phyloP scores from a whole-genome alignment of 768 basidiomycete genomes.

The Xerocomellus dryophilus region DNA sequence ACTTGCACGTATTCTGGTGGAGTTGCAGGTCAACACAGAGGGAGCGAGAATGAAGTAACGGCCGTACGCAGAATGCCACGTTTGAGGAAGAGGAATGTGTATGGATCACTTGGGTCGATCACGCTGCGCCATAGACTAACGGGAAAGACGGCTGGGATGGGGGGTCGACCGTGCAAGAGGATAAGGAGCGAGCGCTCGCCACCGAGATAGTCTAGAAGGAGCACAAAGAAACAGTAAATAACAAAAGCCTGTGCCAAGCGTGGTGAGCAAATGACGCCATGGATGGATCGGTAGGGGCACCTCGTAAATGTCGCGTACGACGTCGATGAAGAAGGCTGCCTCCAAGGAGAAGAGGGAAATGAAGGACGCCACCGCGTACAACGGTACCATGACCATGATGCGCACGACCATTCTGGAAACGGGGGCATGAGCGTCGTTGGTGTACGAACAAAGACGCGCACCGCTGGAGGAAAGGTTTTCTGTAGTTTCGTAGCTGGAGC shows the following conservation, averaged over 20 bases:
- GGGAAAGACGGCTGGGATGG: constrained; percentile 85
- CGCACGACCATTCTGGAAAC: constrained; percentile 76
- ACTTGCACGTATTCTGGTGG: constrained; percentile 91
- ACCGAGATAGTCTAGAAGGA: constrained; percentile 81
- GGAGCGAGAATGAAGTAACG: constrained; percentile 9
- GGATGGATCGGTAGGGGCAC: constrained; percentile 41
- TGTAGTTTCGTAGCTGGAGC: constrained; percentile 82
- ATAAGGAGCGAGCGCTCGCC: constrained; percentile 94
- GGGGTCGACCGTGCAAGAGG: constrained; percentile 84
- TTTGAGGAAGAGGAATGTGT: constrained; percentile 90
- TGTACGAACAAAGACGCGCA: constrained; percentile 25
- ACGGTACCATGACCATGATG: constrained; percentile 95
- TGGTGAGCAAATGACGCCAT: background rate
- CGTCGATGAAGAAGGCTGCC: constrained; percentile 95
- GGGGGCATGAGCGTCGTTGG: constrained; percentile 4
- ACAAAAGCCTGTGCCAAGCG: constrained; percentile 68
- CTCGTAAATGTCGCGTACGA: constrained; percentile 93
- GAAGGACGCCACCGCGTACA: constrained; percentile 87
- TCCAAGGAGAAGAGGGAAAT: constrained; percentile 93
- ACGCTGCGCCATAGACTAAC: constrained; percentile 78
- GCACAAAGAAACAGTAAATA: constrained; percentile 88
- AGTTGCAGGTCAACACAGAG: background rate
- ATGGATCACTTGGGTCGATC: constrained; percentile 92
- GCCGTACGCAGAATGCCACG: constrained; percentile 85
- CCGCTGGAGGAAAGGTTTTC: constrained; percentile 80